These are phyloP conservation scores for Spiromastix sp. DNA, from an alignment of 2,329 filamentous ascomycete genomes.

Conservation along the genomic window DNA sequence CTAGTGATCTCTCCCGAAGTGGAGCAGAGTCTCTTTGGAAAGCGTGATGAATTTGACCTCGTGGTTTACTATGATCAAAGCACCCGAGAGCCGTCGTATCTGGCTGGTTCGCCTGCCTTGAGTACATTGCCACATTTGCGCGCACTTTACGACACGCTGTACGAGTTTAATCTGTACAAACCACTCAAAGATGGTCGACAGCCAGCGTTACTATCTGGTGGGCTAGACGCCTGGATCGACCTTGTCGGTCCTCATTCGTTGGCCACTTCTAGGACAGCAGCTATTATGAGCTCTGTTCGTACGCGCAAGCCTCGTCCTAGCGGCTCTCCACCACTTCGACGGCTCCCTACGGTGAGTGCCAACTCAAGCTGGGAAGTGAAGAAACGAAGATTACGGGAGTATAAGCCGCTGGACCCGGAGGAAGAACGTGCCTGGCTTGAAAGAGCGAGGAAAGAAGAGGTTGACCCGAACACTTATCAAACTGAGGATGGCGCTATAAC, in stretches of 20 bases:
- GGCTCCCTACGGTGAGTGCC: constrained; percentile 41
- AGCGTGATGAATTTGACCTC: constrained; percentile 66
- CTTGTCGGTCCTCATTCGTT: constrained; percentile 63
- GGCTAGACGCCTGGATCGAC: constrained; percentile 76
- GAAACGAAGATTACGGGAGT: constrained; percentile 47
- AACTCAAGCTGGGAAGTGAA: constrained; percentile 45
- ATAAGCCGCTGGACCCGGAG: constrained; percentile 64
- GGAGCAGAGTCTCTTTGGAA: constrained; percentile 65
- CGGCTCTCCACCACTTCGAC: constrained; percentile 39
- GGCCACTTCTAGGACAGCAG: constrained; percentile 45
- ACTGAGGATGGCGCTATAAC: constrained; percentile 29
- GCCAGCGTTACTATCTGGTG: constrained; percentile 71
- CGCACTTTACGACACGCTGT: constrained; percentile 67
- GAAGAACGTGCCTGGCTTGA: constrained; percentile 76
- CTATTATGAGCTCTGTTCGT: constrained; percentile 36
- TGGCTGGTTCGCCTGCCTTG: constrained; percentile 35
- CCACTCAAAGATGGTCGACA: constrained; percentile 53
- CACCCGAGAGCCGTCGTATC: constrained; percentile 49
- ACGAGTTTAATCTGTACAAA: constrained; percentile 72
- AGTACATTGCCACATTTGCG: constrained; percentile 49
- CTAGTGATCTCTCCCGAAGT: constrained; percentile 37
- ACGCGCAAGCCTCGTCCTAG: constrained; percentile 21
- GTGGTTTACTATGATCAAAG: constrained; percentile 82
- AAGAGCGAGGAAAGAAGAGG: constrained; percentile 57
- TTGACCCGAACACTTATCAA: constrained; percentile 32